Conservation (phyloP, 805 yeast genomes). For the Starmerella bacillaris region DNA sequence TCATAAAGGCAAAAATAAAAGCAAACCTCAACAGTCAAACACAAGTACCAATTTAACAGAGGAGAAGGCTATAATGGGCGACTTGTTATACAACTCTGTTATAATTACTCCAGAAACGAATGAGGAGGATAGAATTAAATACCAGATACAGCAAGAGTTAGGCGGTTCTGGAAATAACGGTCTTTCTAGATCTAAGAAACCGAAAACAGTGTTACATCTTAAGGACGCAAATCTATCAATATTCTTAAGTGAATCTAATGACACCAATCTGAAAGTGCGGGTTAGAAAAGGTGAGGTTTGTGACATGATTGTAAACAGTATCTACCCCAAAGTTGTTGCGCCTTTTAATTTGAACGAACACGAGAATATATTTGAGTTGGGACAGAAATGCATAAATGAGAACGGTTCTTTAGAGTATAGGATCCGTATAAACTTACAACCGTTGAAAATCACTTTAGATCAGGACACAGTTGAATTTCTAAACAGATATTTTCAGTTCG, state of each 20-base stretch:
- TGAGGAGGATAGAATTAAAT: not conserved
- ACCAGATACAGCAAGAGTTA: slow-evolving; percentile 1
- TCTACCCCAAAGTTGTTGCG: slow-evolving; percentile 4
- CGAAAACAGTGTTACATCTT: not conserved
- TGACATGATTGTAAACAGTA: slow-evolving; percentile 7
- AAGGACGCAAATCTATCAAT: not conserved
- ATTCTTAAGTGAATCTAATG: not conserved
- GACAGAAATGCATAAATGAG: slow-evolving; percentile 1
- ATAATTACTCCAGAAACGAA: slow-evolving; percentile 27
- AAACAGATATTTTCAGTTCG: slow-evolving; percentile 59
- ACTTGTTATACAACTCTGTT: slow-evolving; percentile 61
- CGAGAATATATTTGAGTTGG: not conserved
- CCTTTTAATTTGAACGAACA: no score
- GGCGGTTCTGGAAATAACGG: not conserved
- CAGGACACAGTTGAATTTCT: slow-evolving; percentile 84
- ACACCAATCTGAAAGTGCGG: not conserved
- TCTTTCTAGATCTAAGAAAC: not conserved
- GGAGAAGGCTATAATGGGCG: slow-evolving; percentile 29
- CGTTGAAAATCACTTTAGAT: slow-evolving; percentile 69
- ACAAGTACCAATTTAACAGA: slow-evolving; percentile 5
- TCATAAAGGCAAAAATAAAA: slow-evolving; percentile 13
- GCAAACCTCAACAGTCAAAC: slow-evolving; percentile 15
- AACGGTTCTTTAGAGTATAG: slow-evolving; percentile 6
- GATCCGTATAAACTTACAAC: slow-evolving; percentile 30
- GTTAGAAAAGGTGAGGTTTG: slow-evolving; percentile 5